These are phyloP conservation scores for Trichosporon asahii DNA, from an alignment of 1,284 basidiomycete genomes.

Conservation along the genomic window DNA sequence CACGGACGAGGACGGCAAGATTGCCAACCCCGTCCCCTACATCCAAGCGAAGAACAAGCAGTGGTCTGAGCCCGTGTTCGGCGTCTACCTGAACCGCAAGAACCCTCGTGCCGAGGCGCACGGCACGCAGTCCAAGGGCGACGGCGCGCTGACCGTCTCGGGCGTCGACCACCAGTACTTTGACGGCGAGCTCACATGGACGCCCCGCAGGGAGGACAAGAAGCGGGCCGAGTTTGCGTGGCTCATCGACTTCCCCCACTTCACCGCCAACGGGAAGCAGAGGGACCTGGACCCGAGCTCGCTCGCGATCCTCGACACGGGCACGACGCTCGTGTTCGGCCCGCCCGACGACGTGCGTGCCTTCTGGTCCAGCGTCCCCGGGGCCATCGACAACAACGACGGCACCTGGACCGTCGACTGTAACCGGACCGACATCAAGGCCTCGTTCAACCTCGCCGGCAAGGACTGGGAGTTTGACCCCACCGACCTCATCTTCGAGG, in stretches of 20 bases:
- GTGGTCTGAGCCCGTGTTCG: slow-evolving; percentile 67
- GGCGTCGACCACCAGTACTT: background rate
- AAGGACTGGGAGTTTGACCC: slow-evolving; percentile 5
- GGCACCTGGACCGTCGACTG: slow-evolving; percentile 57
- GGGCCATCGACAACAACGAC: background rate
- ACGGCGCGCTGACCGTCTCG: background rate
- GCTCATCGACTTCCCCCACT: background rate
- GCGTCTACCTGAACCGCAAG: slow-evolving; percentile 67
- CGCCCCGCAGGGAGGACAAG: background rate
- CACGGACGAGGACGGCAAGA: background rate
- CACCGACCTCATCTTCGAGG: slow-evolving; percentile 1
- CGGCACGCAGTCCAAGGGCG: background rate
- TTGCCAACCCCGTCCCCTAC: background rate
- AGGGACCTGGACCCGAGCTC: background rate
- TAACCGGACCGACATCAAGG: slow-evolving; percentile 59
- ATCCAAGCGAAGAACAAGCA: slow-evolving; percentile 24
- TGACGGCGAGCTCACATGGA: background rate
- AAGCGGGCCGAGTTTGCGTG: background rate
- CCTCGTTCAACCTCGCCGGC: slow-evolving; percentile 63
- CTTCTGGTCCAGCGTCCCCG: slow-evolving; percentile 11
- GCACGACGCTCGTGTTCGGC: slow-evolving; percentile 13
- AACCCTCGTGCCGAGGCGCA: background rate
- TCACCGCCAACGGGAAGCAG: background rate
- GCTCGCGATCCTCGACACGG: slow-evolving; percentile 15
- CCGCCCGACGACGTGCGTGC: background rate